Base-by-base conservation (phyloP, 768 basidiomycete genomes). In the Suillus tomentosus region DNA sequence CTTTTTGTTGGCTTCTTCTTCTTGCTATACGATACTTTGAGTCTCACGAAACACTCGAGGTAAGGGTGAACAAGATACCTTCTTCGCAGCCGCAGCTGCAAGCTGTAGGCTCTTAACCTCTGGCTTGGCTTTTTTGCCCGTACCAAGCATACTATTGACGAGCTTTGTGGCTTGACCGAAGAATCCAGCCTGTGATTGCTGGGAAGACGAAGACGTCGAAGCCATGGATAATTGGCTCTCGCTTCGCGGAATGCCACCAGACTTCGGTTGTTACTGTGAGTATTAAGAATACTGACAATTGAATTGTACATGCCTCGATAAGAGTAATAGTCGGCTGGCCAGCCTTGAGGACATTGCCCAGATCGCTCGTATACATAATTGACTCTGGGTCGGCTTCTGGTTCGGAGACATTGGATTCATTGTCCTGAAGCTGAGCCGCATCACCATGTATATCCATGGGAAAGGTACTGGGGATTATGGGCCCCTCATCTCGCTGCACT, bases 1-100 rank as follows among this genome's bases (percentile, higher is more conserved):
- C 75, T 92, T 94, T 77, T 90, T 93, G 67, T 93, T 94, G 40
- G 84, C 83, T 72, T 93, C 91, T 68, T 91, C 92, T 80, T 96
- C 92, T 82, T 96, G 93, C 96, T 97, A 70, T 31, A 34, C 47
- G 42, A 31, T 34, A 27, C 14, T 61, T 14, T 54, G 66, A 60
- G 56, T 64, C 68, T 45, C 67, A 62, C 31, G 47, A 1, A 24
- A 43, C 36, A 62, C 5, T 56, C 1, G 48, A 68, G 63, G 60
- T 10, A 60, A 45, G 19, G 53, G 53, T 37, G 15, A 40, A 36
- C 11, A 11, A 70, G 80, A n/a, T 19, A 95, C 95, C 89, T 90
- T 96, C 80, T 94, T 96, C 3, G 93, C 94, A 3, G 87, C 92
- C 19, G 84, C 85, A 0, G 92, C 91, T 17, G 95, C 94, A 65